Evolutionary conservation across 2,329 filamentous ascomycete genomes (phyloP), one percentile per base, ranked within the genome.

Genomic region (Cordyceps militaris): DNA sequence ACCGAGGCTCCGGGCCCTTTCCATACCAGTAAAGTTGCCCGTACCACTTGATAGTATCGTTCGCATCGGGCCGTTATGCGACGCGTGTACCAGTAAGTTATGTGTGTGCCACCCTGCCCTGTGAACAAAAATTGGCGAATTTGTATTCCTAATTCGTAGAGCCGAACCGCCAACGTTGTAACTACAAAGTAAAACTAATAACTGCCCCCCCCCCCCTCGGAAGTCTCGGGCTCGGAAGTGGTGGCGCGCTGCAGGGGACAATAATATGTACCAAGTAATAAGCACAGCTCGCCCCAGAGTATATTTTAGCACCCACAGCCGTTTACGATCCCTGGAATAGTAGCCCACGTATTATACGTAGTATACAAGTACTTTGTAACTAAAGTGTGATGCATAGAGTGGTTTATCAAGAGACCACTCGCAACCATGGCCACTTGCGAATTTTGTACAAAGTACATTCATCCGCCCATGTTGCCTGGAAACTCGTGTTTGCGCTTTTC

Each of bases 41-140:
- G 52, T 56, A 38, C 8, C 30, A 56, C 42, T 40, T 38, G 32
- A 26, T 48, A 23, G 16, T 40, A 40, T 28, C 32, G 32, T 48
- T 56, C 43, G 42, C 52, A 56, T 56, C 52, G 52, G 52, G 24
- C 52, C 52, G 52, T 47, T 56, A 38, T 56, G 23, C 23, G 43
- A 28, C n/a, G 51, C 30, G n/a, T 40, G 19, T 55, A 38, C 26
- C 13, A n/a, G 13, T n/a, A n/a, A n/a, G n/a, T 5, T 43, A 23
- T 44, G n/a, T 38, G 11, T 24, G 51, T 44, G 23, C 11, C 21
- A 56, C 52, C 14, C 21, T 47, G 16, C 3, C 13, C 28, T n/a
- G 23, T 6, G n/a, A 47, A n/a, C n/a, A n/a, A 14, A 56, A 48
- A 47, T 48, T 56, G 42, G 11, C 43, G 23, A 55, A 38, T 2